These are phyloP conservation scores for Skeletonema grethae DNA, from an alignment of 108 stramenopile genomes.

Conservation along the genomic window DNA sequence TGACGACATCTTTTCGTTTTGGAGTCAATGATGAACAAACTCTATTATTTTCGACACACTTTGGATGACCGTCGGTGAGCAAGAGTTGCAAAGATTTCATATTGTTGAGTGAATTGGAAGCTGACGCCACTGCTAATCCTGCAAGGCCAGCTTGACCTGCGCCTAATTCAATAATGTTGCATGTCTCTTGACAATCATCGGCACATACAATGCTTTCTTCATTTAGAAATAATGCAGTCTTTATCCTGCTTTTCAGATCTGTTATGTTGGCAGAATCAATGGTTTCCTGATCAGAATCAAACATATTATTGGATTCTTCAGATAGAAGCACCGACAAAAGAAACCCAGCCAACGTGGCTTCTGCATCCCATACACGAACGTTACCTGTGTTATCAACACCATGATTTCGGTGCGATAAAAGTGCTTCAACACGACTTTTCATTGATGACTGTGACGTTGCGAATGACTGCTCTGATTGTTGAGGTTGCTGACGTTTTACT, in stretches of 20 bases:
- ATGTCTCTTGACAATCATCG: neutral
- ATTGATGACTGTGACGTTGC: conserved; percentile 2
- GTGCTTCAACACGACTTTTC: conserved; percentile 17
- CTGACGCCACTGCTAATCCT: conserved; percentile 49
- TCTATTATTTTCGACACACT: conserved; percentile 68
- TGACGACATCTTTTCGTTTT: conserved; percentile 1
- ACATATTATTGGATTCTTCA: conserved; percentile 27
- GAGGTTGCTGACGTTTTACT: conserved; percentile 10
- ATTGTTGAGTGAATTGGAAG: neutral
- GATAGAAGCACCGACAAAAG: conserved; percentile 26
- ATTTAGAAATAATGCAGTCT: neutral
- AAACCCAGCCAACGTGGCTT: conserved; percentile 61
- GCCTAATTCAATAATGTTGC: conserved; percentile 68
- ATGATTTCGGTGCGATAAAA: conserved; percentile 52
- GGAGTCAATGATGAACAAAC: conserved; percentile 48
- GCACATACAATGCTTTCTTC: neutral
- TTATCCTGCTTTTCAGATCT: conserved; percentile 11
- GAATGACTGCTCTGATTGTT: neutral
- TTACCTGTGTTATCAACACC: conserved; percentile 86
- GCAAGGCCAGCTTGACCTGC: conserved; percentile 85
- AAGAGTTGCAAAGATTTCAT: conserved; percentile 40
- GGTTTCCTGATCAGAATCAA: neutral
- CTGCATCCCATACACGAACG: conserved; percentile 83
- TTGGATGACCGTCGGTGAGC: conserved; percentile 79
- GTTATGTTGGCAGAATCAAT: neutral